Base-by-base conservation (phyloP, 768 basidiomycete species). In the Tulasnella sp. region DNA sequence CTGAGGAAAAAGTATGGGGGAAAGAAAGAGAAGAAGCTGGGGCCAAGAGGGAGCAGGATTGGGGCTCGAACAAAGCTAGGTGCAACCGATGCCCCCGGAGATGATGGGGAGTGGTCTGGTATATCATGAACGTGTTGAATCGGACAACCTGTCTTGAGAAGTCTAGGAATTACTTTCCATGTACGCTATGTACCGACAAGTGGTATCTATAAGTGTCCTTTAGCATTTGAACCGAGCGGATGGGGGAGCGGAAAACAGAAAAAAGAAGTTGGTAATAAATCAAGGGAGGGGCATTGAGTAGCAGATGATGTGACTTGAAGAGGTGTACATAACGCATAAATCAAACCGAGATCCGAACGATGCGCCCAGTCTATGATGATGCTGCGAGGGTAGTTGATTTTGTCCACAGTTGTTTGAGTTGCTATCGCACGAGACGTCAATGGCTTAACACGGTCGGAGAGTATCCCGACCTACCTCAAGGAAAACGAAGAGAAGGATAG, bases 1-100 rank as follows among this genome's bases (percentile, higher is more conserved):
- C 88, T 93, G 74, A 94, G 90, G 86, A 94, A 90, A 83, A 88
- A 46, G 44, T 19, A 75, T 34, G 52, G 74, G 44, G 74, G 74
- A 40, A 75, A 75, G 74, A 75, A 75, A 40, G 74, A 75, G 12
- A 75, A 42, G 52, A 75, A 46, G 19, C 42, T 34, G 27, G 44
- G 44, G 9, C 44, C n/a, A 8, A 34, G 24, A 12, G 73, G 34
- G 1, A 46, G 44, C 10, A 48, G 34, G 21, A 68, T 34, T 68
- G 31, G 62, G 62, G 8, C 3, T 31, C 14, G 34, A 27, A n/a
- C 27, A 5, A 27, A 34, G 31, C 34, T 31, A 10, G 34, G n/a
- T n/a, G n/a, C 3, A 12, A n/a, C 18, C 18, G 9, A 62, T 3
- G 24, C 24, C 24, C 7, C 58, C 7, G 62, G 62, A 14, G 31